Conservation (phyloP, 768 basidiomycete species). For the Tremella mesenterica region DNA sequence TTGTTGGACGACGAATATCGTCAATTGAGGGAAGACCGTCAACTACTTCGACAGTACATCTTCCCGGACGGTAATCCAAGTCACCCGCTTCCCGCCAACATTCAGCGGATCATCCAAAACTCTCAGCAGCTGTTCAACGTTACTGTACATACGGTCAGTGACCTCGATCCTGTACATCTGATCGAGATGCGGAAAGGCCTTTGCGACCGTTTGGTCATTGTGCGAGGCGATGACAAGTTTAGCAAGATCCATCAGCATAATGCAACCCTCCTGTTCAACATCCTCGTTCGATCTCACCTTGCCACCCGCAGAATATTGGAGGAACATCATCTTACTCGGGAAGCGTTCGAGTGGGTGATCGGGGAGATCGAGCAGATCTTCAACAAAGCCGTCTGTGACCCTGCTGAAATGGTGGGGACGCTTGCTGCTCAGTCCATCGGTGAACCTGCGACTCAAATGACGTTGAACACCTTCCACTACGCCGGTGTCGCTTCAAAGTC, state of each 20-base stretch:
- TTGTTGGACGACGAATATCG: slow-evolving; percentile 71
- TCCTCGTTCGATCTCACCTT: slow-evolving; percentile 83
- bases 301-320: slow-evolving; percentile 80
- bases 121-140: slow-evolving; percentile 95
- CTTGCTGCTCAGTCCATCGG: slow-evolving; percentile 97
- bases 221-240: slow-evolving; percentile 74
- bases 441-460: slow-evolving; percentile 99
- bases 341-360: slow-evolving; percentile 96
- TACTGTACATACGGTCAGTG: slow-evolving; percentile 83
- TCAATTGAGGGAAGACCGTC: slow-evolving; percentile 65
- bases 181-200: slow-evolving; percentile 69
- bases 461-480: slow-evolving; percentile 98
- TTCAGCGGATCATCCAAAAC: slow-evolving; percentile 90
- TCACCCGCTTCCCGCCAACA: slow-evolving; percentile 89
- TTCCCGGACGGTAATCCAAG: slow-evolving; percentile 70
- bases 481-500: slow-evolving; percentile 99
- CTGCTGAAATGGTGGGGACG: slow-evolving; percentile 98
- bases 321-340: slow-evolving; percentile 73
- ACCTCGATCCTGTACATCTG: slow-evolving; percentile 80
- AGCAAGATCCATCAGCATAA: slow-evolving; percentile 74
- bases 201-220: slow-evolving; percentile 66
- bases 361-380: slow-evolving; percentile 95
- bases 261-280: slow-evolving; percentile 82
- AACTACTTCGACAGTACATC: slow-evolving; percentile 66
- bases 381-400: slow-evolving; percentile 81